Evolutionary conservation across 331 rosid genomes (phyloP), one percentile per base, ranked within the genome.

Genomic region (Stylosanthes scabra): DNA sequence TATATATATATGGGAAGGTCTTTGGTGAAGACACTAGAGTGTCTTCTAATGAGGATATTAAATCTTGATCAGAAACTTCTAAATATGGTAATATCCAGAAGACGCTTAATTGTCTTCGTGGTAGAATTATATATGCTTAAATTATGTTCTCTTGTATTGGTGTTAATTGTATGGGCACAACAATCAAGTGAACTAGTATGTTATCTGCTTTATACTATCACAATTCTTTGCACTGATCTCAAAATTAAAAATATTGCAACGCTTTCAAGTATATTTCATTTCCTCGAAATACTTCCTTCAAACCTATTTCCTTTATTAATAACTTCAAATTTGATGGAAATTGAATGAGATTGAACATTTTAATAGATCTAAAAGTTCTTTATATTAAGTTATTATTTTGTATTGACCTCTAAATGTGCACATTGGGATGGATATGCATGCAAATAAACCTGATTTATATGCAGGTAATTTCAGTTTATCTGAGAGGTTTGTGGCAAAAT

Each of bases 401-500:
- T 31, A 28, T 8, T 45, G 69, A 45, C 59, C 61, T 13, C 47
- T 27, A 13, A 47, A 47, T 64, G 51, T 63, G 69, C 46, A 40
- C 39, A 46, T 29, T 42, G 51, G 49, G 57, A 59, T 34, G 27
- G 25, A 71, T 54, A 8, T 68, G 71, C 45, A 52, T 63, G 62
- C 25, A 54, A 64, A 47, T 42, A 52, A 25, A 57, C 65, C 51
- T 46, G 34, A 70, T 64, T 71, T 61, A 63, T 54, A 8, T 66
- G 87, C 83, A 91, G 99, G 97, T 13, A 94, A 91, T 74, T 94
- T 94, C 82, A 91, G 93, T 79, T 84, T 87, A n/a, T 44, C 77
- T 25, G 97, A 88, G 86, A 91, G 97, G 84, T 40, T 90, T 37
- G 72, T 92, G 40, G 96, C 95, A 3, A 94, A 89, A 85, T 94